Evolutionary conservation across 169 alveolate genomes (phyloP).

Genomic region (Plasmodium billcollinsi): DNA sequence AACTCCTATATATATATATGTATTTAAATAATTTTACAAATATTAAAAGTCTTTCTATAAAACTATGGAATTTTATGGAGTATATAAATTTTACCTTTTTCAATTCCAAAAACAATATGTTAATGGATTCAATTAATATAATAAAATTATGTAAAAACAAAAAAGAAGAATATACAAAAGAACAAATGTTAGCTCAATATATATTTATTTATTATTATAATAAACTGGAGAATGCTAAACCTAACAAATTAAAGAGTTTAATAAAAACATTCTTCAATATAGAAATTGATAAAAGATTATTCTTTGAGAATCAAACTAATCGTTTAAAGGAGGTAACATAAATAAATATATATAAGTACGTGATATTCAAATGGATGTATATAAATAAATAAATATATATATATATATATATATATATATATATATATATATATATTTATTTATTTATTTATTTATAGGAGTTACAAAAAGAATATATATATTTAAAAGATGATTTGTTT

Average conservation of each 20-base stretch:
- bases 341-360: not conserved
- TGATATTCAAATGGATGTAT: not conserved
- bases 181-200: slow-evolving; percentile 23
- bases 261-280: slow-evolving; percentile 46
- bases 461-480: slow-evolving; percentile 25
- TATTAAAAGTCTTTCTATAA: slow-evolving; percentile 13
- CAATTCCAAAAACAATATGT: slow-evolving; percentile 22
- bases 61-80: slow-evolving; percentile 47
- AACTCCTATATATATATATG: slow-evolving; percentile 40
- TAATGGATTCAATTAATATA: slow-evolving; percentile 42
- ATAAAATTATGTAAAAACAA: slow-evolving; percentile 38
- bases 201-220: slow-evolving; percentile 50
- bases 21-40: slow-evolving; percentile 41
- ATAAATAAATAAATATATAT: not conserved
- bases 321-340: slow-evolving; percentile 51
- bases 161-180: slow-evolving; percentile 3
- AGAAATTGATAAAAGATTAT: slow-evolving; percentile 14
- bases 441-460: slow-evolving; percentile 11
- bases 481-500: slow-evolving; percentile 31
- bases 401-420: not conserved
- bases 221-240: slow-evolving; percentile 42
- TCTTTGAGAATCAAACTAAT: slow-evolving; percentile 14
- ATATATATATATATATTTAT: slow-evolving; percentile 3
- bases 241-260: slow-evolving; percentile 19
- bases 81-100: slow-evolving; percentile 61